phyloP scores from a whole-genome alignment of 352 stramenopile genomes.

The Globisporangium nodosum region DNA sequence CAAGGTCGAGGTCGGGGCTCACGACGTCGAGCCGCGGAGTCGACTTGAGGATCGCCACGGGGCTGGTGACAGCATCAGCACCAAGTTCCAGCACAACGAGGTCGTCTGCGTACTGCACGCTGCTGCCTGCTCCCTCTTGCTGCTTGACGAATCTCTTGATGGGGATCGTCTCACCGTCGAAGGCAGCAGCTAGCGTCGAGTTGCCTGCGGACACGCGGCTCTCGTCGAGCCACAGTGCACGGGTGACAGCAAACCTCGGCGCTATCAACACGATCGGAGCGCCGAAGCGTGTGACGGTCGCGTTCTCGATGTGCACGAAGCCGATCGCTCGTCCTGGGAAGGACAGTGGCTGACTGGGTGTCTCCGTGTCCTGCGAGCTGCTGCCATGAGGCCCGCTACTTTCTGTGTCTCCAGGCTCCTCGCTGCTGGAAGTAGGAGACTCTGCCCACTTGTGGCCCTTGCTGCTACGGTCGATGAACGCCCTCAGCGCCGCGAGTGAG shows the following conservation, averaged over 20 bases:
- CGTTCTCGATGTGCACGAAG: not conserved
- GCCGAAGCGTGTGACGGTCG: not conserved
- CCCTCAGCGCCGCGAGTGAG: not conserved
- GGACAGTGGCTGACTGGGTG: not conserved
- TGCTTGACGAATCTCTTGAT: conserved; percentile 1
- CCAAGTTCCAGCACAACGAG: conserved; percentile 4
- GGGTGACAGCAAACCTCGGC: conserved; percentile 4
- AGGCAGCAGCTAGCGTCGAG: not conserved
- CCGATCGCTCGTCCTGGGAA: conserved; percentile 1
- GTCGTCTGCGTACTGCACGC: not conserved
- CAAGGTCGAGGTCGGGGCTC: not conserved
- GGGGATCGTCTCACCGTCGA: not conserved
- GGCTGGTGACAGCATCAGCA: not conserved
- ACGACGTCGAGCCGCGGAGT: conserved; percentile 1
- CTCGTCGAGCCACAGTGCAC: conserved; percentile 1
- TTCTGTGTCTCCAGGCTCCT: too few relatives aligned
- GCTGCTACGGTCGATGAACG: not conserved
- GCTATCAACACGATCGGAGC: conserved; percentile 5
- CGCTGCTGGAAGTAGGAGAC: not conserved
- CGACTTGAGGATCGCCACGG: not conserved
- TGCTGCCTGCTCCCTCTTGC: not conserved
- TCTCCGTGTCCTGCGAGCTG: not conserved
- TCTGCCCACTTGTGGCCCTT: not conserved
- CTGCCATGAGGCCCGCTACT: not conserved
- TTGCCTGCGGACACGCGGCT: not conserved